Evolutionary conservation across 2,329 filamentous ascomycete species (phyloP).

Genomic region (Colletotrichum musae): DNA sequence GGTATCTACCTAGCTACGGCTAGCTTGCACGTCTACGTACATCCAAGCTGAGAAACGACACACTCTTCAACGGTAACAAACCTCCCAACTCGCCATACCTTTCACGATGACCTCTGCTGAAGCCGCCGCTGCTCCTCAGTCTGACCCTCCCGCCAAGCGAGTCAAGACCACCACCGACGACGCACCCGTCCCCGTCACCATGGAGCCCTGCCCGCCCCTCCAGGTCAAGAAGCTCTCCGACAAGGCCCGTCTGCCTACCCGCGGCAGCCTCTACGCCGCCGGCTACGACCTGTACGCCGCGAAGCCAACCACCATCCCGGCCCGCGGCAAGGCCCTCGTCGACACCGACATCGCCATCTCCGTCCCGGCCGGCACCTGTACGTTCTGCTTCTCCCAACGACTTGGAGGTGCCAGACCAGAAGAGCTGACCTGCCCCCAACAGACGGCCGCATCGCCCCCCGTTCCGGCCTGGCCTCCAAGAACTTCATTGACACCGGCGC

Average conservation of each 20-base stretch:
- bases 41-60: neutral
- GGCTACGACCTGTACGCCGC: constrained; percentile 95
- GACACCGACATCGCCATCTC: constrained; percentile 94
- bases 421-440: constrained; percentile 7
- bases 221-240: constrained; percentile 90
- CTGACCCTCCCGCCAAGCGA: constrained; percentile 81
- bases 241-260: constrained; percentile 85
- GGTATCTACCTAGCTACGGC: neutral
- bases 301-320: constrained; percentile 81
- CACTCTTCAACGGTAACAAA: constrained; percentile 1
- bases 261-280: constrained; percentile 90
- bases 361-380: constrained; percentile 91
- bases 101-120: constrained; percentile 49
- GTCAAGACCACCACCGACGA: constrained; percentile 71
- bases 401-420: neutral
- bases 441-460: constrained; percentile 92
- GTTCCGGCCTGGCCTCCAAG: constrained; percentile 92
- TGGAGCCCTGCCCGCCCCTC: constrained; percentile 71
- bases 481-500: constrained; percentile 97
- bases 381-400: constrained; percentile 48
- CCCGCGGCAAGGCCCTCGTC: constrained; percentile 86
- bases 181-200: constrained; percentile 51
- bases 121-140: constrained; percentile 68
- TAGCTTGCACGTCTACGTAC: constrained; percentile 1
- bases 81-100: constrained; percentile 10